Base-by-base conservation (phyloP, 2,329 filamentous ascomycete species). In the Plectosphaerella cucumerina region DNA sequence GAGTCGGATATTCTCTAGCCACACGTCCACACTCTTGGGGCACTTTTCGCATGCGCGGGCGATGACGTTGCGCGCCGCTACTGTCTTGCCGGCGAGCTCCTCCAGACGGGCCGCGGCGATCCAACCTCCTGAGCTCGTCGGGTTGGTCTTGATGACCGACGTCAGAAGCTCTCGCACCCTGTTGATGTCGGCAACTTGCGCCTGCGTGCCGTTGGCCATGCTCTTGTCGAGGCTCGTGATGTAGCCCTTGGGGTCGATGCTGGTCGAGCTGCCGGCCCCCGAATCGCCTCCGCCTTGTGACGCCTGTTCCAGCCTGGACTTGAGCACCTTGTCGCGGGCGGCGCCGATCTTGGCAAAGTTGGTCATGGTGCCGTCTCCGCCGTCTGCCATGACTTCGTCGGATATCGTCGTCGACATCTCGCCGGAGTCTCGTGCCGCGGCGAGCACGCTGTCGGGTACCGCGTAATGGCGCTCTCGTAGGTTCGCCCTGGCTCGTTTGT, bases 311-410 rank as follows among this genome's bases (percentile, higher is more conserved):
- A 99, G 77, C 59, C 90, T 86, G n/a, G 95, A 93, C 66, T 96
- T 88, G 49, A 99, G 80, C 39, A 97, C 94, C 70, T 96, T 97
- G 73, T 97, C 90, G 72, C 94, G 85, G 18, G 94, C 95, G 43
- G 92, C 91, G 70, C 95, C 94, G 56, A 99, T 97, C 68, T 96
- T 89, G 43, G 93, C 93, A 66, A 99, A 99, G 66, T 99, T 97
- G 11, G 93, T 99, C 82, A 96, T 94, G 1, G 91, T 96, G 2
- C 93, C 92, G 62, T 96, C 91, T 52, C 85, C 71, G 18, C 69
- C 73, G 11, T 73, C 71, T n/a, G 77, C 70, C 2, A 72, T 68
- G 2, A 84, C 87, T 54, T 96, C 92, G 35, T 95, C 90, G 43
- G 85, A 80, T n/a, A 99, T 85, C 0, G 90, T 95, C 2, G 91